Evolutionary conservation across 768 basidiomycete genomes (phyloP), one percentile per base, ranked within the genome.

Genomic region (Tulasnella sp.): DNA sequence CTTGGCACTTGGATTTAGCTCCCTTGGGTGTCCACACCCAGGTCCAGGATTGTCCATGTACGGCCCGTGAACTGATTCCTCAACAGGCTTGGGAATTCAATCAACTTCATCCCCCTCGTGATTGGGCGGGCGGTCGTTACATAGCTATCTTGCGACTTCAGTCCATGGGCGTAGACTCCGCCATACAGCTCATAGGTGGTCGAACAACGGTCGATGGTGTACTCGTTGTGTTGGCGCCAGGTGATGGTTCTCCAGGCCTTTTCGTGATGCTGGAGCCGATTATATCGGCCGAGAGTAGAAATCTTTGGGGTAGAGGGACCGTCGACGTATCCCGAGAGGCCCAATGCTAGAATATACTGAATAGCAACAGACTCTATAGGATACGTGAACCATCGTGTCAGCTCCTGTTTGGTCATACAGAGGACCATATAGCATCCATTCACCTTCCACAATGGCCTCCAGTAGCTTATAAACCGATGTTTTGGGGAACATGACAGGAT

Each of bases 301-400:
- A 58, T 26, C 11, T 24, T 45, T 13, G 23, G 23, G 7, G 42
- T 48, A 21, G 47, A 45, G 8, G 56, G 56, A 13, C 56, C 56
- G 10, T 58, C 56, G 0, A 58, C 27, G 23, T 58, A 58, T 7
- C 44, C 42, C n/a, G 56, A 42, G 8, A 49, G 7, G n/a, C 48
- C 15, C 3, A 58, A 29, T n/a, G 56, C 56, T 4, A 58, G 15
- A 1, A 27, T 26, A 17, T 58, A 58, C 24, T 48, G 42, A 23
- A 58, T 9, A 23, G 48, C 43, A 27, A 45, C 27, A n/a, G 56
- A 58, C n/a, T 55, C 53, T 55, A 53, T n/a, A n/a, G n/a, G n/a
- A n/a, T n/a, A n/a, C n/a, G n/a, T n/a, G n/a, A n/a, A n/a, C n/a
- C n/a, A n/a, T n/a, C n/a, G n/a, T n/a, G n/a, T n/a, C n/a, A n/a